Evolutionary conservation across 257 asterid species (phyloP), one percentile per base, ranked within the genome.

Genomic region (Solanum ossicruentum): DNA sequence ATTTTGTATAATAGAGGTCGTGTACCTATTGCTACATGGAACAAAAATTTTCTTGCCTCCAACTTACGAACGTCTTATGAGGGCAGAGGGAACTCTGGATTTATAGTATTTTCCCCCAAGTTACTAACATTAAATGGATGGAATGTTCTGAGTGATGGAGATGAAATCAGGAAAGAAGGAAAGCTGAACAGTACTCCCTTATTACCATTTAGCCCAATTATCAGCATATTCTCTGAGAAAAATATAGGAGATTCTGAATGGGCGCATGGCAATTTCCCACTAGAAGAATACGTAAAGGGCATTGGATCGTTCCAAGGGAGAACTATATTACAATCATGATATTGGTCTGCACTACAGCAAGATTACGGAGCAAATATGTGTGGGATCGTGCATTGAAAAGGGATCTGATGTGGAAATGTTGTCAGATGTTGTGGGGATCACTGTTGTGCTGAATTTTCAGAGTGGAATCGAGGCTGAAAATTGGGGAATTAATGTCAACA

Each of bases 321-420:
- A 96, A 86, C 94, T 96, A 52, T 90, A 91, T 88, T 96, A 95
- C 84, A 92, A 95, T 88, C 99, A 93, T 81, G 92, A 98, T 87
- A 95, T 93, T 72, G 98, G 99, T 89, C 93, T 93, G 97, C 90
- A 93, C 89, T 96, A 92, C 84, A 96, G 93, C 88, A 96, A 96
- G 99, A 94, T 97, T 89, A 97, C 99, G 10, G 99, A 97, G 89
- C 99, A 97, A 90, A 94, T 95, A 82, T 94, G 92, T 78, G 97
- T 95, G 51, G 99, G 99, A 43, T 97, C 99, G 41, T 97, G 99
- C 81, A 93, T 97, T 80, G 98, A 94, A 91, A 90, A 92, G 83
- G 97, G 91, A 86, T 89, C 93, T 86, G 97, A 95, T 88, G 94
- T 94, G 79, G 91, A 89, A 88, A 90, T 90, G 60, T 87, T 97